Percentiles rank a stretch among this genome's conserved stretches.
phyloP scores from a whole-genome alignment of 164 flowering plant genomes.

The Vitis rupestris region DNA sequence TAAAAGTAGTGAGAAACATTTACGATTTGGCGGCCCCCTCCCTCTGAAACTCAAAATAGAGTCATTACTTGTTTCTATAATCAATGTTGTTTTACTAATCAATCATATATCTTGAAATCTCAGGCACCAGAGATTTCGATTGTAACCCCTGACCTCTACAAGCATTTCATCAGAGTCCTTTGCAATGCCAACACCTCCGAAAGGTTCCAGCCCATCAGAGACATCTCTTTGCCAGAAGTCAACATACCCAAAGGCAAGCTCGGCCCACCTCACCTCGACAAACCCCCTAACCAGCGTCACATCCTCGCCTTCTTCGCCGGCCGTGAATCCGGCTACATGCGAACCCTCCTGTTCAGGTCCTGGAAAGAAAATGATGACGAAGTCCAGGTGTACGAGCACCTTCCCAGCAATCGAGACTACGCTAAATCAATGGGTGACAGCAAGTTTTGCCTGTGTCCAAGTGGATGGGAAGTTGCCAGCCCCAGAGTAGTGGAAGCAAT shows the following conservation, averaged over 20 bases:
- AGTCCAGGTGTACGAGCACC: conserved; percentile 22
- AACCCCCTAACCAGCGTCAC: conserved; percentile 14
- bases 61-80: not conserved
- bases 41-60: too few relatives aligned
- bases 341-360: conserved; percentile 22
- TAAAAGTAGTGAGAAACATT: too few relatives aligned
- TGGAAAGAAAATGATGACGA: conserved; percentile 42
- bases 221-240: conserved; percentile 42
- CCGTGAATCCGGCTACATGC: conserved; percentile 37
- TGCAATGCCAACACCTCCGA: conserved; percentile 45
- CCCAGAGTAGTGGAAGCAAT: conserved; percentile 5
- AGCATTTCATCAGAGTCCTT: conserved; percentile 35
- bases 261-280: conserved; percentile 7
- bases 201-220: conserved; percentile 34
- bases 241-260: conserved; percentile 23
- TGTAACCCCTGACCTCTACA: conserved; percentile 32
- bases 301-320: conserved; percentile 58
- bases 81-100: too few relatives aligned
- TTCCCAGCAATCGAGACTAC: not conserved
- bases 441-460: conserved; percentile 9
- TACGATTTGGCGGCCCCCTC: too few relatives aligned
- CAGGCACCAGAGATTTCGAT: conserved; percentile 33
- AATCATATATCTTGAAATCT: not conserved
- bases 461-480: conserved; percentile 4
- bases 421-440: not conserved